Evolutionary conservation across 805 yeast species (phyloP), one percentile per base, ranked within the genome.

Genomic region (Ogataea corticis): DNA sequence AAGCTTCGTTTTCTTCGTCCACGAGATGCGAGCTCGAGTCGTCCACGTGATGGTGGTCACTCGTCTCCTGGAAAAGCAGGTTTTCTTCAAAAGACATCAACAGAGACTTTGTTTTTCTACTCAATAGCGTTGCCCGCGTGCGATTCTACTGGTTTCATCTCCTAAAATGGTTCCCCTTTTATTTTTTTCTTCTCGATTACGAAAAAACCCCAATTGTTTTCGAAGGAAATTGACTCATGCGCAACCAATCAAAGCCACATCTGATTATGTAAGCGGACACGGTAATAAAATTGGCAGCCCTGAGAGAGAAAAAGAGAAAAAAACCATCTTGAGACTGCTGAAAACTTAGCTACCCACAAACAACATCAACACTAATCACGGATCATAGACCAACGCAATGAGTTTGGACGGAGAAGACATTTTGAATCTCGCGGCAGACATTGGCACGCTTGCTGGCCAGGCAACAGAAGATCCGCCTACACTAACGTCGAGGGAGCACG

Each of bases 1-100:
- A 79, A 0, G 82, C 77, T 55, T 77, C 83, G 34, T 69, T 70
- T 40, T 68, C 71, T 12, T 52, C 45, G 33, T 56, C 56, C 25
- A 46, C 36, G 33, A 51, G 14, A 23, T 53, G 49, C 2, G 49
- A 44, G 11, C 45, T 48, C 12, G 48, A 42, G 7, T 59, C 65
- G 36, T 61, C 65, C 19, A 61, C 38, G 39, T 59, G 61, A 51
- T 59, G 65, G 41, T 57, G 55, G 27, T 62, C 67, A 9, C 59
- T 58, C 12, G 63, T 56, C 29, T 58, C 59, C 45, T 52, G 58
- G 33, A 54, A 57, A 6, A 62, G 45, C 16, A 62, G 37, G 39
- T 48, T 53, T 33, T 59, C 65, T 39, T 63, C 69, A 35, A 58
- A 51, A 3, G 66, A 63, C 67, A 62, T 62, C 4, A 25, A 13